phyloP scores from a whole-genome alignment of 768 basidiomycete genomes.

The Boletus subparvulus region DNA sequence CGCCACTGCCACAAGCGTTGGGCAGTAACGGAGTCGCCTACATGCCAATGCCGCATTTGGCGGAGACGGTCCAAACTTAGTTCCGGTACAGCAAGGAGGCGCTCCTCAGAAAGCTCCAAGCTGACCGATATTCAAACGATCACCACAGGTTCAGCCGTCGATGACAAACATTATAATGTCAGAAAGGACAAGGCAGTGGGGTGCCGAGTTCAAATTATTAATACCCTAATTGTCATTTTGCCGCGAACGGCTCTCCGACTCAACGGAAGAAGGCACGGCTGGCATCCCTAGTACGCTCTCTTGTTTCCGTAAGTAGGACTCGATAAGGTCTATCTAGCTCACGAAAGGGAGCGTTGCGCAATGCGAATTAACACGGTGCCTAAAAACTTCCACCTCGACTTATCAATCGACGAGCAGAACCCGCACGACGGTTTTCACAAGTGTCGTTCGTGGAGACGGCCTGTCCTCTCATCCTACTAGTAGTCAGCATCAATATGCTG shows the following conservation, averaged over 20 bases:
- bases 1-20: no score
- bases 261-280: no score
- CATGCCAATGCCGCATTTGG: no score
- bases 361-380: no score
- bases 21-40: no score
- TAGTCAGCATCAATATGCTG: neutral
- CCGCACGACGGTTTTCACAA: neutral
- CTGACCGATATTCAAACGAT: neutral
- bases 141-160: neutral
- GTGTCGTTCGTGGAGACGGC: neutral
- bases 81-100: neutral
- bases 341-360: neutral
- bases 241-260: no score
- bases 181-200: neutral
- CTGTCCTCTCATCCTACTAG: neutral
- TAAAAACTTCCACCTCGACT: neutral
- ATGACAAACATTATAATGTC: neutral
- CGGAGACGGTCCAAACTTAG: neutral
- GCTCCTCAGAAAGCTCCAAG: neutral
- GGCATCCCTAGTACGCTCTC: no score
- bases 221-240: no score
- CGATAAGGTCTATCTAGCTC: neutral
- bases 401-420: neutral
- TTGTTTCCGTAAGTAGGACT: no score
- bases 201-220: no score